Percentiles rank a stretch among this genome's conserved stretches.
Evolutionary conservation across 768 basidiomycete genomes (phyloP).

Genomic region (Plicaturopsis crispa): DNA sequence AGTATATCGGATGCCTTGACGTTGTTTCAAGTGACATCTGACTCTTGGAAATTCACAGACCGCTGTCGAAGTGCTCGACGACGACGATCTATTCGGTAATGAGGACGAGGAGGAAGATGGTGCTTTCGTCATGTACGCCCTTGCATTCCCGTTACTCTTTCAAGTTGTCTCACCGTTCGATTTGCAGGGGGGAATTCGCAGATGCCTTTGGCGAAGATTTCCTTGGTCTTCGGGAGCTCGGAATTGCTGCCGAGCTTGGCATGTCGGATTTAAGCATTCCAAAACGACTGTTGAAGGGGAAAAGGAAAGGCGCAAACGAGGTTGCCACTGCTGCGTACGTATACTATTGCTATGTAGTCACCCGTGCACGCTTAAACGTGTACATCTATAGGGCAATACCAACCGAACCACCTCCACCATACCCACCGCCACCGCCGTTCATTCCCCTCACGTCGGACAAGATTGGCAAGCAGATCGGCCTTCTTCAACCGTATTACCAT

Average conservation of each 20-base stretch:
- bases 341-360: constrained; percentile 3
- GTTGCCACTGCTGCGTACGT: constrained; percentile 42
- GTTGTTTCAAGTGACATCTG: neutral
- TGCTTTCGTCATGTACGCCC: constrained; percentile 56
- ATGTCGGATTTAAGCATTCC: constrained; percentile 74
- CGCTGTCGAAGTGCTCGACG: constrained; percentile 42
- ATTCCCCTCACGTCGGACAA: constrained; percentile 58
- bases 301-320: constrained; percentile 34
- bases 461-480: constrained; percentile 75
- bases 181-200: constrained; percentile 72
- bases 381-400: constrained; percentile 44
- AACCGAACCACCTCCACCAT: constrained; percentile 72
- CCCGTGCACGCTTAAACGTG: neutral
- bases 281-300: constrained; percentile 64
- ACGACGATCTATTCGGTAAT: constrained; percentile 50
- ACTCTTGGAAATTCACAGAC: constrained; percentile 22
- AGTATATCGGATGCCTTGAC: constrained; percentile 20
- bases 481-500: constrained; percentile 74
- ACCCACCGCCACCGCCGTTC: constrained; percentile 80
- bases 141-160: neutral
- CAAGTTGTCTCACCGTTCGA: constrained; percentile 3
- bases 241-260: constrained; percentile 82
- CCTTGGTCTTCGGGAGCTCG: constrained; percentile 80
- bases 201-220: constrained; percentile 90
- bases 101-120: constrained; percentile 59